Conservation (phyloP, 257 asterid genomes). For the Phtheirospermum japonicum region DNA sequence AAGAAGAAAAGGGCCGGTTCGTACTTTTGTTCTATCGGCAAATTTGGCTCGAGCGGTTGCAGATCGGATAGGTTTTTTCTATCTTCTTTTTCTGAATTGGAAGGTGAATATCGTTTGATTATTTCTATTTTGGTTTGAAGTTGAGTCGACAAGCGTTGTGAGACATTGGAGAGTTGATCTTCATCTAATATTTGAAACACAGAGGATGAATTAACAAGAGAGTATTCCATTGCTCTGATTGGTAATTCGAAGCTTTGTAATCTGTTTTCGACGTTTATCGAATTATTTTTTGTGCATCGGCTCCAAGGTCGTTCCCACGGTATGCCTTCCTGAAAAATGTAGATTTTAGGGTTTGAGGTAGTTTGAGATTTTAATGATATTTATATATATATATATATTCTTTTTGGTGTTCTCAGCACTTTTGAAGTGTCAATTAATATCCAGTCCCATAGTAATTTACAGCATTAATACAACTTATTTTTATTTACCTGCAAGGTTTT, state of each 20-base stretch:
- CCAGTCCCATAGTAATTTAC: too few relatives aligned
- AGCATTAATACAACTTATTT: too few relatives aligned
- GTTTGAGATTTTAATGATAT: too few relatives aligned
- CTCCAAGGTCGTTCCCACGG: slow-evolving; percentile 11
- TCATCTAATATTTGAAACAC: neutral
- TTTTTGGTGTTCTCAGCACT: too few relatives aligned
- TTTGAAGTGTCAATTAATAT: too few relatives aligned
- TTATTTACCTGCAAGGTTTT: slow-evolving; percentile 39
- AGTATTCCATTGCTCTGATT: neutral
- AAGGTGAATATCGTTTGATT: neutral
- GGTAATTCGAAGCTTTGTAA: neutral
- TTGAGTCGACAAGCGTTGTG: neutral
- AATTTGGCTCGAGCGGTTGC: neutral
- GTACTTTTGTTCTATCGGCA: neutral
- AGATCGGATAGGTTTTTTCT: neutral
- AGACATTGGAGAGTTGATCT: neutral
- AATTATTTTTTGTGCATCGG: neutral
- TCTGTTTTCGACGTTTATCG: neutral
- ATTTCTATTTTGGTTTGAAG: neutral
- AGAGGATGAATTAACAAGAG: neutral
- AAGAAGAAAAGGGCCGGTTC: slow-evolving; percentile 1
- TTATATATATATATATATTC: too few relatives aligned
- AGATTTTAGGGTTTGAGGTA: too few relatives aligned
- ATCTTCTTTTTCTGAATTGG: neutral
- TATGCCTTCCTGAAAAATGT: slow-evolving; percentile 14